phyloP scores from a whole-genome alignment of 2,329 filamentous ascomycete species.

The Lachnellula arida region DNA sequence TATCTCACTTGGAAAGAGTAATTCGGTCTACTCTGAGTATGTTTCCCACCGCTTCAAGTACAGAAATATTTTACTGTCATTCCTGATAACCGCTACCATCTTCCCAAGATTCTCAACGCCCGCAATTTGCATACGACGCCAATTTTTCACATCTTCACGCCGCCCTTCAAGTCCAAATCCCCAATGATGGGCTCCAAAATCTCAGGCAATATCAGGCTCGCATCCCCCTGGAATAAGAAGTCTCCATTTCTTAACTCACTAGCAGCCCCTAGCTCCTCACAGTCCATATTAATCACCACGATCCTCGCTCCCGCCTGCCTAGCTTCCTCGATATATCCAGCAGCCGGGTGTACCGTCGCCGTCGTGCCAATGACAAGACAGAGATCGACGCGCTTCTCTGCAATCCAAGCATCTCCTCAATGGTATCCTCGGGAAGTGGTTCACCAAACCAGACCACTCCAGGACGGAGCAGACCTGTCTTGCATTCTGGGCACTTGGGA shows the following conservation, averaged over 20 bases:
- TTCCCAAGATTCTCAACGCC: no score
- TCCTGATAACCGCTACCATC: no score
- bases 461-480: slow-evolving; percentile 52
- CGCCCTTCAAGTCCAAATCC: neutral
- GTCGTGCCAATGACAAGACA: slow-evolving; percentile 86
- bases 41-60: no score
- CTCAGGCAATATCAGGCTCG: slow-evolving; percentile 48
- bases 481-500: slow-evolving; percentile 68
- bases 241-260: slow-evolving; percentile 35
- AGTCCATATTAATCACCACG: slow-evolving; percentile 67
- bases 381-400: slow-evolving; percentile 57
- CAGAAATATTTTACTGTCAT: no score
- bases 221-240: slow-evolving; percentile 58
- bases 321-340: slow-evolving; percentile 65
- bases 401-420: slow-evolving; percentile 58
- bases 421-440: slow-evolving; percentile 55
- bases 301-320: slow-evolving; percentile 61
- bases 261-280: slow-evolving; percentile 21
- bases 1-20: no score
- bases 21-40: no score
- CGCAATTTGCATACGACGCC: no score
- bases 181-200: slow-evolving; percentile 38
- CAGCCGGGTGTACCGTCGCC: slow-evolving; percentile 75
- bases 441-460: slow-evolving; percentile 93
- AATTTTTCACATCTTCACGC: no score